Evolutionary conservation across 352 stramenopile genomes (phyloP).

Genomic region (Pythium biforme): DNA sequence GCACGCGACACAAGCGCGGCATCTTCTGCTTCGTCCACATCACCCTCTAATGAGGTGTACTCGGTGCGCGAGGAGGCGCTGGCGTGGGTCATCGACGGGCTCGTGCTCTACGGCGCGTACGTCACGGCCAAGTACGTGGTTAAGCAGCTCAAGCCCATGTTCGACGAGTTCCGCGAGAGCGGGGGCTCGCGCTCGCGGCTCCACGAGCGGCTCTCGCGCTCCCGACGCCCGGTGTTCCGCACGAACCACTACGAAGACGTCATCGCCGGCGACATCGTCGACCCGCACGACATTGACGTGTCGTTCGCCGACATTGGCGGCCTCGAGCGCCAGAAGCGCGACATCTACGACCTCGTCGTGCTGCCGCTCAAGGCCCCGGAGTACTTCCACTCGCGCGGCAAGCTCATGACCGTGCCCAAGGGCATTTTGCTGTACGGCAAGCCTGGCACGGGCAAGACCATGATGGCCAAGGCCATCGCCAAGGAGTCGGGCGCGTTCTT

Average conservation of each 20-base stretch:
- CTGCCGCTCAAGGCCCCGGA: slow-evolving; percentile 90
- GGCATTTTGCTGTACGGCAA: slow-evolving; percentile 84
- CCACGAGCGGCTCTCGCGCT: slow-evolving; percentile 64
- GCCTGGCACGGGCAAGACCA: slow-evolving; percentile 89
- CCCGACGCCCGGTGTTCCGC: slow-evolving; percentile 62
- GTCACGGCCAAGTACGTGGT: slow-evolving; percentile 82
- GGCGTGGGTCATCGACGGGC: slow-evolving; percentile 68
- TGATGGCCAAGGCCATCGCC: slow-evolving; percentile 94
- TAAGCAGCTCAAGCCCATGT: slow-evolving; percentile 83
- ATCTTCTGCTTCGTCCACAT: neutral
- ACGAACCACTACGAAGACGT: slow-evolving; percentile 89
- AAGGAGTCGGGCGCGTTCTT: slow-evolving; percentile 92
- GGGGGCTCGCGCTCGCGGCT: slow-evolving; percentile 68
- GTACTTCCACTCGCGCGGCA: slow-evolving; percentile 88
- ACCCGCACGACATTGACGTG: slow-evolving; percentile 90
- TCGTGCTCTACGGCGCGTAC: slow-evolving; percentile 85
- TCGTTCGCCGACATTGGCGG: slow-evolving; percentile 96
- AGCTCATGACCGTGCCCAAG: slow-evolving; percentile 86
- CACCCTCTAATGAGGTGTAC: slow-evolving; percentile 10
- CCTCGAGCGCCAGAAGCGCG: slow-evolving; percentile 94
- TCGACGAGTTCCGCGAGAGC: slow-evolving; percentile 74
- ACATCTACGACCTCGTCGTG: slow-evolving; percentile 96
- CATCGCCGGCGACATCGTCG: slow-evolving; percentile 94
- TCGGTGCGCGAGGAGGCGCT: slow-evolving; percentile 54
- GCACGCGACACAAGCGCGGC: slow-evolving; percentile 5